Percentiles rank a stretch among this genome's conserved stretches.
phyloP scores from a whole-genome alignment of 2,329 filamentous ascomycete genomes.

The Didymella sp. region DNA sequence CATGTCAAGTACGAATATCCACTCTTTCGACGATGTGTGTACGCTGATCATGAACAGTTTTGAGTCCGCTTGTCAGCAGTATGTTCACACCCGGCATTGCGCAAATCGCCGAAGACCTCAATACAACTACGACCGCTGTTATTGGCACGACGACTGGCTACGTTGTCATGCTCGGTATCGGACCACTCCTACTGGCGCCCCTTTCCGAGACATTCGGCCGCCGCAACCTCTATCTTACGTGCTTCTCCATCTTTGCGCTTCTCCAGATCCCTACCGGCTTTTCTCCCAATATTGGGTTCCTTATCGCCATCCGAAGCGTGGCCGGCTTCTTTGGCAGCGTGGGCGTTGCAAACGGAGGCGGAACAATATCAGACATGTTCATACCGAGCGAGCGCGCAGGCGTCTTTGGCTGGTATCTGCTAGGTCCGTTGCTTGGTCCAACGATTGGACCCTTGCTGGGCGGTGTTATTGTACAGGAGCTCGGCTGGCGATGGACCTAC shows the following conservation, averaged over 20 bases:
- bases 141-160: slow-evolving; percentile 60
- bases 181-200: slow-evolving; percentile 56
- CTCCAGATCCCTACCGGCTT: slow-evolving; percentile 58
- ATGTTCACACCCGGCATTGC: slow-evolving; percentile 62
- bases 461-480: slow-evolving; percentile 53
- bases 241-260: slow-evolving; percentile 55
- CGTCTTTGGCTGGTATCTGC: slow-evolving; percentile 56
- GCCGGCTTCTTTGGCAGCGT: slow-evolving; percentile 60
- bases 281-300: slow-evolving; percentile 54
- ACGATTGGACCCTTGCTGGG: slow-evolving; percentile 54
- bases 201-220: slow-evolving; percentile 58
- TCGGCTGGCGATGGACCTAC: slow-evolving; percentile 59
- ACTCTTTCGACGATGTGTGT: not conserved
- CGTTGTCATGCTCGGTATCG: slow-evolving; percentile 58
- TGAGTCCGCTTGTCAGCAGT: slow-evolving; percentile 57
- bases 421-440: slow-evolving; percentile 54
- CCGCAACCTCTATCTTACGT: slow-evolving; percentile 53
- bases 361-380: slow-evolving; percentile 61
- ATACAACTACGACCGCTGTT: slow-evolving; percentile 52
- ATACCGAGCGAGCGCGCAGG: slow-evolving; percentile 54
- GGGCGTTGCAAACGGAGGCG: slow-evolving; percentile 60
- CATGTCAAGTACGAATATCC: slow-evolving; percentile 52
- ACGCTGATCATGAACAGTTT: slow-evolving; percentile 37
- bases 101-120: slow-evolving; percentile 57
- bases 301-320: slow-evolving; percentile 56